Conservation (phyloP, 257 asterid species). For the Nicotiana tomentosiformis region DNA sequence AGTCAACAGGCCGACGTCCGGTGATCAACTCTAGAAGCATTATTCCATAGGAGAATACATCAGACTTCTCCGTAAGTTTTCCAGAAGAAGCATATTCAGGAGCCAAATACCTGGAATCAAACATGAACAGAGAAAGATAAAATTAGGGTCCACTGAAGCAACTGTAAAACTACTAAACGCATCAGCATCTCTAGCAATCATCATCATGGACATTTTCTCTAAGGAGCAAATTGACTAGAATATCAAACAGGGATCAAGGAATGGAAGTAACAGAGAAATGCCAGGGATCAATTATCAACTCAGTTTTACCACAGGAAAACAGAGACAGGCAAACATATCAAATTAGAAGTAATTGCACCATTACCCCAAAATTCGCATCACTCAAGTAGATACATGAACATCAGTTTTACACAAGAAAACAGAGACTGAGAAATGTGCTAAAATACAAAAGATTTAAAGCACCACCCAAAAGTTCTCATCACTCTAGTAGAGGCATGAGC, state of each 20-base stretch:
- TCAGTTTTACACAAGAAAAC: slow-evolving; percentile 29
- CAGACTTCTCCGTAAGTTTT: slow-evolving; percentile 82
- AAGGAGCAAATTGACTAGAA: not conserved
- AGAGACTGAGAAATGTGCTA: not conserved
- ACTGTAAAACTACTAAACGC: not conserved
- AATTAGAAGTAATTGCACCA: not conserved
- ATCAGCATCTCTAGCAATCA: not conserved
- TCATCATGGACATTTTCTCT: not conserved
- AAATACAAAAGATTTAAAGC: not conserved
- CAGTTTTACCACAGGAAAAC: not conserved
- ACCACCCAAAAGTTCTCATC: slow-evolving; percentile 57
- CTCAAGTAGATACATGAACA: slow-evolving; percentile 51
- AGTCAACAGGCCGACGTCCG: slow-evolving; percentile 69
- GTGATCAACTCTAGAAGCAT: slow-evolving; percentile 89
- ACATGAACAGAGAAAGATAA: not conserved
- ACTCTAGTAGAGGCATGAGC: slow-evolving; percentile 55
- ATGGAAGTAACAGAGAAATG: not conserved
- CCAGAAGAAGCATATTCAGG: slow-evolving; percentile 97
- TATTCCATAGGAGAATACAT: slow-evolving; percentile 84
- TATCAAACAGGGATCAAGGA: not conserved
- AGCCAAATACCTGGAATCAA: slow-evolving; percentile 62
- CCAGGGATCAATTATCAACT: not conserved
- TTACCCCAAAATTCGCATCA: slow-evolving; percentile 58
- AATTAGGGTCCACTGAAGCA: not conserved
- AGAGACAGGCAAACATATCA: not conserved